A percentile compares a stretch with the other conserved stretches of the same genome.
Evolutionary conservation across 495 filamentous ascomycete genomes (phyloP).

Genomic region (Neurospora sp.): DNA sequence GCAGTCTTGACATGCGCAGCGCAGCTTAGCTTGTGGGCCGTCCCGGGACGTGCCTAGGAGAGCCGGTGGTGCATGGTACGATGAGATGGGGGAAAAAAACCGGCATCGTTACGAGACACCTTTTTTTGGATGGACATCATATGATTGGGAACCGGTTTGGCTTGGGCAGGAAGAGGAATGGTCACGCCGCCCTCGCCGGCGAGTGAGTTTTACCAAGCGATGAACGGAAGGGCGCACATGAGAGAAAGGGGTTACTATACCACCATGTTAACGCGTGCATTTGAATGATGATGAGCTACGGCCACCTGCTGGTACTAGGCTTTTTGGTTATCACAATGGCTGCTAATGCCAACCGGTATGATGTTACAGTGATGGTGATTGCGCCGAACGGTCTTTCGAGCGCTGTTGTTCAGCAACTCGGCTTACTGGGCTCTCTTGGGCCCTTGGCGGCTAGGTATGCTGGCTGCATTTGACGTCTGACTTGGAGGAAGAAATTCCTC

Average conservation of each 20-base stretch:
- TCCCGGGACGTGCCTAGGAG: not conserved
- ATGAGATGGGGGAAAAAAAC: not conserved
- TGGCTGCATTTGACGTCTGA: not conserved
- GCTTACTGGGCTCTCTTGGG: not conserved
- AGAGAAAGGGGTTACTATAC: not conserved
- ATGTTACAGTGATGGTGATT: not conserved
- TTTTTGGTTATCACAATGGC: not conserved
- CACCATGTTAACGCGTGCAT: not conserved
- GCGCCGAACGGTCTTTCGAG: not conserved
- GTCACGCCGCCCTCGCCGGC: not conserved
- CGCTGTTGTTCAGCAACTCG: not conserved
- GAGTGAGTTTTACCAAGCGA: not conserved
- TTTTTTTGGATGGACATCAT: not conserved
- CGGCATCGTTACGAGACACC: not conserved
- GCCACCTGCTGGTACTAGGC: not conserved
- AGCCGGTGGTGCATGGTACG: not conserved
- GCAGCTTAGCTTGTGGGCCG: not conserved
- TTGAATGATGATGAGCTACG: not conserved
- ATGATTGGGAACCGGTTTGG: not conserved
- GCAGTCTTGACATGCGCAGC: not conserved
- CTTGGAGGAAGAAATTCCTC: not conserved
- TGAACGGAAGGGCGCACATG: not conserved
- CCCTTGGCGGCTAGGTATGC: not conserved
- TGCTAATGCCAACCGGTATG: not conserved
- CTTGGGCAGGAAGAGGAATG: not conserved